Conservation (phyloP, 257 asterid species). For the Primulina tabacum region DNA sequence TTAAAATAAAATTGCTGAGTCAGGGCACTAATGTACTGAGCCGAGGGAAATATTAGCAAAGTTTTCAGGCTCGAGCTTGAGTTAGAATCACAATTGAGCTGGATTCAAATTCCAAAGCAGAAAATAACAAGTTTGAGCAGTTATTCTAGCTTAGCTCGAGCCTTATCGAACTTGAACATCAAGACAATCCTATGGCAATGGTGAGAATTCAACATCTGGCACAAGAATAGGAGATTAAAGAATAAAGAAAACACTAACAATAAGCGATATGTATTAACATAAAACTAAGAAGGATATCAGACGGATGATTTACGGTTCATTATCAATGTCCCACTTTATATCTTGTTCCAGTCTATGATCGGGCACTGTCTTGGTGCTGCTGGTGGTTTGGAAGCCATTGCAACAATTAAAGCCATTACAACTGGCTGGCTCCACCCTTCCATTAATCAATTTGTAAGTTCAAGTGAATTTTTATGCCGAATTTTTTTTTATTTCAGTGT, state of each 20-base stretch:
- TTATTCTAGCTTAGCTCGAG: neutral
- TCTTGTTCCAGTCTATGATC: constrained; percentile 69
- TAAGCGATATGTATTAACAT: neutral
- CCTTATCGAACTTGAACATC: neutral
- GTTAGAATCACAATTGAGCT: too few relatives aligned
- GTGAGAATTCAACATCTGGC: too few relatives aligned
- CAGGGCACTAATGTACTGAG: too few relatives aligned
- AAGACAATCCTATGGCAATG: too few relatives aligned
- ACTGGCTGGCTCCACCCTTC: constrained; percentile 97
- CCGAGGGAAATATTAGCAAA: too few relatives aligned
- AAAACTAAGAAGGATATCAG: neutral
- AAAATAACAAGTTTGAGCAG: neutral
- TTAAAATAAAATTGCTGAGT: too few relatives aligned
- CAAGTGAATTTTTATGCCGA: constrained; percentile 5
- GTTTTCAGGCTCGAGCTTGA: too few relatives aligned
- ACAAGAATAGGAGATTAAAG: too few relatives aligned
- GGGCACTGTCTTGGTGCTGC: constrained; percentile 95
- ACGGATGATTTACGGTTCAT: too few relatives aligned
- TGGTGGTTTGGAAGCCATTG: constrained; percentile 91
- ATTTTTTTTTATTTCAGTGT: neutral
- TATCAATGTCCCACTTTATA: constrained; percentile 11
- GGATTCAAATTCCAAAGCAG: too few relatives aligned
- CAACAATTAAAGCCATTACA: constrained; percentile 76
- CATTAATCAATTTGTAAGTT: constrained; percentile 74
- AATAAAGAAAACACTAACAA: too few relatives aligned